phyloP scores from a whole-genome alignment of 1,284 basidiomycete species.

The Amylostereum areolatum region DNA sequence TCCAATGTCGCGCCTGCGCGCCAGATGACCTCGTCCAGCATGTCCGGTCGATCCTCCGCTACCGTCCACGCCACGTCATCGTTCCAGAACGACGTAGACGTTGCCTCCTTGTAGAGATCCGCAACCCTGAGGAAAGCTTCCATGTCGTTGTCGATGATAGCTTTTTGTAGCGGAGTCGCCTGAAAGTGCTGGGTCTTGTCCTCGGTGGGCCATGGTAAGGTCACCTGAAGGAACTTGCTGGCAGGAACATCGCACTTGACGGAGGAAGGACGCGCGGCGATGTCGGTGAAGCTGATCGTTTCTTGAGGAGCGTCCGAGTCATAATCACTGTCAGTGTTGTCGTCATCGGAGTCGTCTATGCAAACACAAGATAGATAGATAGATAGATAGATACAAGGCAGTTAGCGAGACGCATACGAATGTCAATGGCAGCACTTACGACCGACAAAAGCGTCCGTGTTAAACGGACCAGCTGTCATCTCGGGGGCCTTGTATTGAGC shows the following conservation, averaged over 20 bases:
- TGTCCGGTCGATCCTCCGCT: slow-evolving; percentile 32
- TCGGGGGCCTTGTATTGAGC: slow-evolving; percentile 42
- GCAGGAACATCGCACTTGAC: slow-evolving; percentile 36
- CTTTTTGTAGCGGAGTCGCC: slow-evolving; percentile 22
- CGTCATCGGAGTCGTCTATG: slow-evolving; percentile 29
- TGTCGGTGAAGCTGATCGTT: slow-evolving; percentile 43
- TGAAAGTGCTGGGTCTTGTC: slow-evolving; percentile 2
- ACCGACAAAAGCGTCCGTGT: slow-evolving; percentile 31
- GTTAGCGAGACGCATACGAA: not conserved
- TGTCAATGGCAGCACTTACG: slow-evolving; percentile 2
- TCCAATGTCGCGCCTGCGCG: slow-evolving; percentile 42
- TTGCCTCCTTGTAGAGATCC: slow-evolving; percentile 33
- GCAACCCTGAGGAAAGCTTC: slow-evolving; percentile 43
- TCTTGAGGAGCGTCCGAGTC: too few relatives aligned
- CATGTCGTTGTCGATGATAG: slow-evolving; percentile 39
- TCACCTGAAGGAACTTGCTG: slow-evolving; percentile 23
- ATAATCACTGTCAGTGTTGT: too few relatives aligned
- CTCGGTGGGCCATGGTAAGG: slow-evolving; percentile 10
- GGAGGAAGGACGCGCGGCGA: slow-evolving; percentile 38
- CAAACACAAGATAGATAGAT: too few relatives aligned
- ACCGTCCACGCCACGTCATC: slow-evolving; percentile 25
- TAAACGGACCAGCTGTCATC: slow-evolving; percentile 26
- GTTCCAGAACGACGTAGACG: slow-evolving; percentile 6
- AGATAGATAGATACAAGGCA: too few relatives aligned
- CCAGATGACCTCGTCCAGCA: slow-evolving; percentile 51